Evolutionary conservation across 257 asterid species (phyloP).

Genomic region (Solanum pinnatisectum): DNA sequence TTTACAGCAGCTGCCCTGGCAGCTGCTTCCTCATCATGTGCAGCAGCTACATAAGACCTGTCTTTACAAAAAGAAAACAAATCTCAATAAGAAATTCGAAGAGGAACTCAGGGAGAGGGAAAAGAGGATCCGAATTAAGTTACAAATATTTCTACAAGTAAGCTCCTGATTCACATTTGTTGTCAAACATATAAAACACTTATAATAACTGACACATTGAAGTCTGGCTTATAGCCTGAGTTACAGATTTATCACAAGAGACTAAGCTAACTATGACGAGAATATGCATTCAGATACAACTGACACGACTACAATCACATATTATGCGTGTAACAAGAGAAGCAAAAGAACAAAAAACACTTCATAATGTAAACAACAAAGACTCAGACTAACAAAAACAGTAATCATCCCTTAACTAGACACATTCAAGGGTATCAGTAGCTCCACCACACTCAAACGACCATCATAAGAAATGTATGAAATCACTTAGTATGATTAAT

Average conservation of each 20-base stretch:
- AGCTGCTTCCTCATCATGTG: conserved; percentile 75
- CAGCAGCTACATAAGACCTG: conserved; percentile 41
- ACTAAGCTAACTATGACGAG: background rate
- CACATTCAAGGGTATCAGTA: background rate
- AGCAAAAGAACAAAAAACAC: background rate
- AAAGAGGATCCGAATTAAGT: background rate
- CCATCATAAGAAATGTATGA: background rate
- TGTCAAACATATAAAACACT: background rate
- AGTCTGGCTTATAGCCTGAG: background rate
- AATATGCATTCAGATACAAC: background rate
- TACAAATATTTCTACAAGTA: background rate
- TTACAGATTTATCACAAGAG: background rate
- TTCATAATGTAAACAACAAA: background rate
- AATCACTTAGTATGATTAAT: background rate
- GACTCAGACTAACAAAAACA: background rate
- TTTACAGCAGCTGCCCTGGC: conserved; percentile 50
- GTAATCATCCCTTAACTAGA: background rate
- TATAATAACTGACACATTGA: background rate
- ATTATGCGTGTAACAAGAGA: background rate
- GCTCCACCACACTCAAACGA: background rate
- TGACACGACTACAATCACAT: background rate
- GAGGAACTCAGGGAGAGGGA: background rate
- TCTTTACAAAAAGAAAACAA: conserved; percentile 18
- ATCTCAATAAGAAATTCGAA: background rate
- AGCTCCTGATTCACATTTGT: background rate